phyloP scores from a whole-genome alignment of 805 yeast species.

The Zygoascus biomembranicola region DNA sequence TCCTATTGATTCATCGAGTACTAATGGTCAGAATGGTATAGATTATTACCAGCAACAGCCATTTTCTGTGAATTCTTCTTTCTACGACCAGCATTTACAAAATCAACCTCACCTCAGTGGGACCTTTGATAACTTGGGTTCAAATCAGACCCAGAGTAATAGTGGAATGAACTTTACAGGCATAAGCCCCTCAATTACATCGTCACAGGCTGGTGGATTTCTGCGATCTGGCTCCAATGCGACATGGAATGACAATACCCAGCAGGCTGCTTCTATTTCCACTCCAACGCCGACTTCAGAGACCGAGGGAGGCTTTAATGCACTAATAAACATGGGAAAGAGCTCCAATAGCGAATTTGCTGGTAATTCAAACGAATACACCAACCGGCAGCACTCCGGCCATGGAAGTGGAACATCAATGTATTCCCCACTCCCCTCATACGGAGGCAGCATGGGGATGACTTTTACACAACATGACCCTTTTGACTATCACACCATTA shows the following conservation, averaged over 20 bases:
- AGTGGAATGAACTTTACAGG: neutral
- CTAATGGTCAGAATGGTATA: neutral
- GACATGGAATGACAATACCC: too few species aligned
- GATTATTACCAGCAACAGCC: neutral
- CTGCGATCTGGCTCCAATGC: neutral
- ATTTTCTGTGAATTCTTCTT: neutral
- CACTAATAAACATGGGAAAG: neutral
- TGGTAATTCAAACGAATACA: neutral
- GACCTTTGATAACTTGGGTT: neutral
- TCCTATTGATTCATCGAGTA: neutral
- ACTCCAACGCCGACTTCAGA: too few species aligned
- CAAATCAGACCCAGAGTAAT: neutral
- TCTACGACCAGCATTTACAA: neutral
- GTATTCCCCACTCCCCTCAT: neutral
- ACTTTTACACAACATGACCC: neutral
- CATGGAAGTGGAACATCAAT: neutral
- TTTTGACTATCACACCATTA: neutral
- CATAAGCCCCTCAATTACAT: neutral
- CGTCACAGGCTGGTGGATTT: neutral
- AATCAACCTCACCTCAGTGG: neutral
- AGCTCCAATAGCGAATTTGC: neutral
- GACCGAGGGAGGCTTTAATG: neutral
- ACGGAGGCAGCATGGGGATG: neutral
- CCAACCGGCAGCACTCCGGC: neutral
- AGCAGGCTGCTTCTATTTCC: too few species aligned